These are phyloP conservation scores for Aspergillus oerlinghausenensis DNA, from an alignment of 2,329 filamentous ascomycete species.

Conservation along the genomic window DNA sequence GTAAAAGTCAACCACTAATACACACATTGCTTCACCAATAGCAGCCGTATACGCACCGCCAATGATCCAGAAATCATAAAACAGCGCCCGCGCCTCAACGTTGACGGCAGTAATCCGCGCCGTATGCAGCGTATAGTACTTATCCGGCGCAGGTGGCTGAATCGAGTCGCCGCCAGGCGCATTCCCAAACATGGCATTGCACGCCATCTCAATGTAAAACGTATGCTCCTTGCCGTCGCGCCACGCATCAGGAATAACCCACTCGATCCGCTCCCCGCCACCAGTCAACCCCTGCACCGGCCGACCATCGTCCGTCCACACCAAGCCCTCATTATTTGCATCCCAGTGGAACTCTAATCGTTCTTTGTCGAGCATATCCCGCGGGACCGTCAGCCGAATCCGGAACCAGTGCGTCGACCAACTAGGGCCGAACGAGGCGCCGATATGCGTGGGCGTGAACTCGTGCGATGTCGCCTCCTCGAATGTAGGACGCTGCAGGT, in stretches of 20 bases:
- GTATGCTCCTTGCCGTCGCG: constrained; percentile 80
- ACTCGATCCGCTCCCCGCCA: constrained; percentile 81
- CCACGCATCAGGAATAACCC: constrained; percentile 78
- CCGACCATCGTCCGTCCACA: constrained; percentile 87
- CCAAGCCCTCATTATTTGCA: constrained; percentile 85
- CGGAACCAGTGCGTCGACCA: constrained; percentile 99
- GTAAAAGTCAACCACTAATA: constrained; percentile 1
- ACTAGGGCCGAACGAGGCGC: constrained; percentile 80
- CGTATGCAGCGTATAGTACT: constrained; percentile 67
- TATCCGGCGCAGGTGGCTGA: constrained; percentile 82
- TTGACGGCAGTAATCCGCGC: constrained; percentile 90
- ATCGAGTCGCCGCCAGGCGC: constrained; percentile 78
- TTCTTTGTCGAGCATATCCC: constrained; percentile 67
- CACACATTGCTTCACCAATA: background rate
- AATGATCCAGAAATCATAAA: constrained; percentile 95
- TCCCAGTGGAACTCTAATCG: constrained; percentile 97
- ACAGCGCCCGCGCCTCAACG: constrained; percentile 73
- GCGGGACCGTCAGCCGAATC: constrained; percentile 71
- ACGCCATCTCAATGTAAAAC: constrained; percentile 97
- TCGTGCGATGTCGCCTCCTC: constrained; percentile 72
- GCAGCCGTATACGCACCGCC: constrained; percentile 35
- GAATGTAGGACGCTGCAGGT: constrained; percentile 76
- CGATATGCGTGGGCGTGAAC: constrained; percentile 70
- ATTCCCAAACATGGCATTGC: constrained; percentile 98
- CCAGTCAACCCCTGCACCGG: constrained; percentile 90